phyloP scores from a whole-genome alignment of 2,329 filamentous ascomycete genomes.

The Drechslerella coelobrocha region DNA sequence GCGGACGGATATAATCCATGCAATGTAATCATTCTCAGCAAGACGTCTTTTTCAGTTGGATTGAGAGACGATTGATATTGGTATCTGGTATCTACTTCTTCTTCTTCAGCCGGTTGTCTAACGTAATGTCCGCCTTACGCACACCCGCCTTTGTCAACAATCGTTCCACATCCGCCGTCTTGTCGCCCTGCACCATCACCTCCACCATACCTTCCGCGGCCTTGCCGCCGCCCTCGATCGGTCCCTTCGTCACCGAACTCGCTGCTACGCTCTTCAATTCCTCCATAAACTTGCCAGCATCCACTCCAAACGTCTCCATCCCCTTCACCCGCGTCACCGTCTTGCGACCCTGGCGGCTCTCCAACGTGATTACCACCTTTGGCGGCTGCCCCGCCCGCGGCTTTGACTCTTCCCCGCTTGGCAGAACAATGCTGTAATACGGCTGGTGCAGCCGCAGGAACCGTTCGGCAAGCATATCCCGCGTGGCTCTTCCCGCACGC shows the following conservation, averaged over 20 bases:
- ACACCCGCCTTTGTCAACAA: conserved; percentile 68
- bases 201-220: conserved; percentile 69
- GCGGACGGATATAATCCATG: too few species aligned
- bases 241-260: conserved; percentile 70
- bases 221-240: conserved; percentile 67
- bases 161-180: conserved; percentile 67
- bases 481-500: conserved; percentile 66
- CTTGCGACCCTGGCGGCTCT: conserved; percentile 72
- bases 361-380: conserved; percentile 67
- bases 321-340: conserved; percentile 69
- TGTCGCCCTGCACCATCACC: conserved; percentile 72
- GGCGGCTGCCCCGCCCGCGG: conserved; percentile 68
- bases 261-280: conserved; percentile 73
- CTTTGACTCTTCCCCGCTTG: conserved; percentile 63
- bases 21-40: too few species aligned
- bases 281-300: conserved; percentile 68
- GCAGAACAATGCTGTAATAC: conserved; percentile 66
- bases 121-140: conserved; percentile 68
- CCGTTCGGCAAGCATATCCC: conserved; percentile 68
- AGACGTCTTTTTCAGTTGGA: too few species aligned
- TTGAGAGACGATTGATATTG: neutral
- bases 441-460: conserved; percentile 65
- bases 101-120: conserved; percentile 73
- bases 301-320: conserved; percentile 68
- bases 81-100: conserved; percentile 58